phyloP scores from a whole-genome alignment of 345 rosid genomes.

The Carallia pectinifolia region DNA sequence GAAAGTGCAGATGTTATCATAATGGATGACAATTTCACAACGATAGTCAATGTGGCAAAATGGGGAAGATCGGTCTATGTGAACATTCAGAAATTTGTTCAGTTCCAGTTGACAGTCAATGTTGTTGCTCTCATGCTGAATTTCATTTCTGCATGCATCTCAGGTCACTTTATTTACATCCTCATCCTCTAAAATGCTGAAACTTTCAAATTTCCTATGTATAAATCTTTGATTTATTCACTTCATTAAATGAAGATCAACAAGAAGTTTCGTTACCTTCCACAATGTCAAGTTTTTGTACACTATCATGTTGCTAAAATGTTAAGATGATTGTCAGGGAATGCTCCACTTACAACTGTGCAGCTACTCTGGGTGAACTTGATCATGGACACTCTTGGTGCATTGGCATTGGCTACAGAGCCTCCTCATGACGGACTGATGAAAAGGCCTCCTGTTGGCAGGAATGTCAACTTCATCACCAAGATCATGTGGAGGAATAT shows the following conservation, averaged over 20 bases:
- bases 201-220: too few species aligned
- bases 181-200: not conserved
- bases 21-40: constrained; percentile 76
- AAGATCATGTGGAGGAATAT: constrained; percentile 81
- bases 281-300: too few species aligned
- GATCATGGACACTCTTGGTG: constrained; percentile 92
- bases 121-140: constrained; percentile 69
- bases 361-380: constrained; percentile 87
- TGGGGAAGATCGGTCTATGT: constrained; percentile 86
- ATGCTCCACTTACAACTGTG: constrained; percentile 78
- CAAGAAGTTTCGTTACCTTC: too few species aligned
- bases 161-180: constrained; percentile 36
- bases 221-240: too few species aligned
- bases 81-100: constrained; percentile 82
- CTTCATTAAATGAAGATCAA: too few species aligned
- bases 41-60: constrained; percentile 68
- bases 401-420: constrained; percentile 75
- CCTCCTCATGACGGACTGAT: constrained; percentile 74
- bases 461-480: constrained; percentile 56
- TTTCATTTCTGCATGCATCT: constrained; percentile 68
- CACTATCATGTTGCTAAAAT: not conserved
- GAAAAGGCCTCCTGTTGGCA: constrained; percentile 63
- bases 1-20: constrained; percentile 82
- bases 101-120: constrained; percentile 78
- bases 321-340: constrained; percentile 34